Evolutionary conservation across 2,329 filamentous ascomycete species (phyloP).

Genomic region (Colletotrichum somersetense): DNA sequence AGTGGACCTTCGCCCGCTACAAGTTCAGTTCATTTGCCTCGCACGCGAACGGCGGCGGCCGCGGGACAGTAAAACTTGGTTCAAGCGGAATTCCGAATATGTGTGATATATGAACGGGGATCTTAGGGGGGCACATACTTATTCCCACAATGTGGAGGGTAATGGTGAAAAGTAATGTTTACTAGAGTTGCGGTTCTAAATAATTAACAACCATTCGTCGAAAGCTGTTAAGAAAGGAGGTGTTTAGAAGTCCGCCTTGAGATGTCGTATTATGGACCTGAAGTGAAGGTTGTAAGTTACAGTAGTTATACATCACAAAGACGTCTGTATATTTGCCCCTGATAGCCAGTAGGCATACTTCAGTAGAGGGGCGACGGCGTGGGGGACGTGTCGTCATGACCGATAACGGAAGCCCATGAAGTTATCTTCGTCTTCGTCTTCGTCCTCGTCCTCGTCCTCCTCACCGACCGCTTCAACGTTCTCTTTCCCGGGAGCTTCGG

Average conservation of each 20-base stretch:
- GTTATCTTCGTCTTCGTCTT: constrained; percentile 64
- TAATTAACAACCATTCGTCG: background rate
- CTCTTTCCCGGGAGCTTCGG: constrained; percentile 46
- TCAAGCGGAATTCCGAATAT: background rate
- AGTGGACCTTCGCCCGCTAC: constrained; percentile 9
- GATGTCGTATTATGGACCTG: constrained; percentile 30
- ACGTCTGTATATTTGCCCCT: constrained; percentile 17
- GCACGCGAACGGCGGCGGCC: constrained; percentile 13
- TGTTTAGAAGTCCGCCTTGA: background rate
- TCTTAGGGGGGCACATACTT: background rate
- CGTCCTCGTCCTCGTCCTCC: constrained; percentile 55
- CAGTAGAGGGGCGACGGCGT: background rate
- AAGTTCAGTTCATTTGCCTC: constrained; percentile 14
- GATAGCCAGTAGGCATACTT: background rate
- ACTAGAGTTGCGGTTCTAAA: constrained; percentile 8
- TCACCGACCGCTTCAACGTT: constrained; percentile 47
- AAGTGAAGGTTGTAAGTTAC: constrained; percentile 34
- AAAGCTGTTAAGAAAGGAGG: background rate
- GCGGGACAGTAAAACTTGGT: background rate
- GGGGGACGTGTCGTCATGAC: constrained; percentile 38
- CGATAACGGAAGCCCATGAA: constrained; percentile 72
- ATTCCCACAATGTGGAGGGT: background rate
- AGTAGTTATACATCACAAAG: constrained; percentile 35
- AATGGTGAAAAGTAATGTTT: constrained; percentile 37
- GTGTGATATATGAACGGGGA: background rate